A percentile compares a stretch with the other conserved stretches of the same genome.
These are phyloP conservation scores for Chlamydomonas reinhardtii DNA, from an alignment of 163 green algal species.

Conservation along the genomic window DNA sequence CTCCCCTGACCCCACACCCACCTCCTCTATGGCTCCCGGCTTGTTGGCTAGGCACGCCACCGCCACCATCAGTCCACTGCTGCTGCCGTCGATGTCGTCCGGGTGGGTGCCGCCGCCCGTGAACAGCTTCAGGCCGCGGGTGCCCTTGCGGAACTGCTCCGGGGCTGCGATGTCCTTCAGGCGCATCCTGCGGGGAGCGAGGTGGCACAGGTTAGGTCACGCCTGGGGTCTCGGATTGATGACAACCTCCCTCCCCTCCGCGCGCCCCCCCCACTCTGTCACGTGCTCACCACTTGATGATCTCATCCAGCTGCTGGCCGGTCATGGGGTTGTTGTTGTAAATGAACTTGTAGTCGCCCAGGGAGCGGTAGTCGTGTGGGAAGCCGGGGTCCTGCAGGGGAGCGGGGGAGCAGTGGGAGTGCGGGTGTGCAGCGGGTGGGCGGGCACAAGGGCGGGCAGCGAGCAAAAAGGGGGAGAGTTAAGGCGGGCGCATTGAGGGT, in stretches of 20 bases:
- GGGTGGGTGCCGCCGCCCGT: constrained; percentile 36
- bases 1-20: background rate
- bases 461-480: too few relatives aligned
- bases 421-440: background rate
- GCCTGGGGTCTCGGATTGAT: too few relatives aligned
- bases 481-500: too few relatives aligned
- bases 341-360: constrained; percentile 45
- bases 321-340: constrained; percentile 18
- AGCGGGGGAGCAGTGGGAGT: background rate
- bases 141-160: constrained; percentile 32
- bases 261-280: too few relatives aligned
- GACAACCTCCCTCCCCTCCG: too few relatives aligned
- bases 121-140: constrained; percentile 20
- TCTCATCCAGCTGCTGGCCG: constrained; percentile 6
- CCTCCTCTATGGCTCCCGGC: constrained; percentile 29
- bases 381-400: constrained; percentile 18
- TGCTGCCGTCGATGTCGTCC: constrained; percentile 34
- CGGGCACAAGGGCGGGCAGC: too few relatives aligned
- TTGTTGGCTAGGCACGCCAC: constrained; percentile 40
- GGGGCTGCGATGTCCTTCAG: constrained; percentile 40
- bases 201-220: too few relatives aligned
- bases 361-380: constrained; percentile 37
- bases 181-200: constrained; percentile 25
- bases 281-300: constrained; percentile 14
- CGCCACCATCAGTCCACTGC: constrained; percentile 34